A percentile compares a stretch with the other conserved stretches of the same genome.
Evolutionary conservation across 2,329 filamentous ascomycete species (phyloP).

Genomic region (Epichloe sp.): DNA sequence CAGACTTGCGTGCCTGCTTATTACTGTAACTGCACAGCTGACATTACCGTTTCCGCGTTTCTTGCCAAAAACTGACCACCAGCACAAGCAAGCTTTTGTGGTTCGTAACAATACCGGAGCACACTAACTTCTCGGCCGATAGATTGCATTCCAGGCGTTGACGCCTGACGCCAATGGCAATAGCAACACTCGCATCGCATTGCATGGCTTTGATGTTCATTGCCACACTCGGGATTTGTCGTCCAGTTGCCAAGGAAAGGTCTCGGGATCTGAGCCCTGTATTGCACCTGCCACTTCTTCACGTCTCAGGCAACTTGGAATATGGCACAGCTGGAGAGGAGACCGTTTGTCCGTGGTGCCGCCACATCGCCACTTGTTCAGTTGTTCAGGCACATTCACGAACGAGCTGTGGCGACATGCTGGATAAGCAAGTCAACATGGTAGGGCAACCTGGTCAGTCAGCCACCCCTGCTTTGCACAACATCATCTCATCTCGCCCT

Average conservation of each 20-base stretch:
- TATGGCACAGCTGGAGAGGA: not conserved
- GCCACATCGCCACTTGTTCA: not conserved
- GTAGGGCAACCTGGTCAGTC: not conserved
- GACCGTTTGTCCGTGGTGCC: not conserved
- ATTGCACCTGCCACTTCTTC: not conserved
- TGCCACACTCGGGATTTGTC: not conserved
- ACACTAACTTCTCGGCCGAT: not conserved
- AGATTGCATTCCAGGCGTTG: not conserved
- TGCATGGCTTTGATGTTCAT: not conserved
- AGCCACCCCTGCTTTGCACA: not conserved
- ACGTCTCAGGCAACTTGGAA: not conserved
- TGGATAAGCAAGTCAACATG: not conserved
- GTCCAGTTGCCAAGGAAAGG: not conserved
- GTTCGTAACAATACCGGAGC: not conserved
- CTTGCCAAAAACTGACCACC: not conserved
- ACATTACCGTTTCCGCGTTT: no score
- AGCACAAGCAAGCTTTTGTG: not conserved
- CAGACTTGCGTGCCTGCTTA: no score
- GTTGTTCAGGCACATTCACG: not conserved
- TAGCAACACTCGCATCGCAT: not conserved
- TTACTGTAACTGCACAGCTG: no score
- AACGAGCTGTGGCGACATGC: not conserved
- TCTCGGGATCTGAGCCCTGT: not conserved
- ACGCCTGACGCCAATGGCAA: not conserved
- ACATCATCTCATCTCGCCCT: not conserved